Conservation (phyloP, 306 rosid genomes). For the Prunus dulcis region DNA sequence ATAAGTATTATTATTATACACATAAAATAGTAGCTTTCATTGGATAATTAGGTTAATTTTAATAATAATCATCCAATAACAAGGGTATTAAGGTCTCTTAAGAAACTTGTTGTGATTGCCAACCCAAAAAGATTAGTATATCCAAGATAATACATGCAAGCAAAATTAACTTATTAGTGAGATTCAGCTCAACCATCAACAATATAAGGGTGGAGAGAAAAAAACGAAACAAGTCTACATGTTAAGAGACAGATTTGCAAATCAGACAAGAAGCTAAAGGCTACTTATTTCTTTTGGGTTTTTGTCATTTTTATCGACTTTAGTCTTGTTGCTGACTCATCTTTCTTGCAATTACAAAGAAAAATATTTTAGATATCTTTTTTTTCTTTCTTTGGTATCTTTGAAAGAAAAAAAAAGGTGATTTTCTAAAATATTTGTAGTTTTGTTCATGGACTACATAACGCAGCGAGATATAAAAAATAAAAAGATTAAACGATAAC, state of each 20-base stretch:
- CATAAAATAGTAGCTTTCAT: conserved; percentile 27
- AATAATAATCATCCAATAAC: conserved; percentile 16
- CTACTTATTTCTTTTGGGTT: neutral
- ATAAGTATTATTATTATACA: neutral
- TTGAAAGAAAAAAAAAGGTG: too few species aligned
- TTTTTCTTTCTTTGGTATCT: neutral
- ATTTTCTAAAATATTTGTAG: too few species aligned
- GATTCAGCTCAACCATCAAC: neutral
- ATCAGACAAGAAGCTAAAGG: conserved; percentile 1
- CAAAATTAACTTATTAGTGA: conserved; percentile 21
- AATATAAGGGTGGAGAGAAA: neutral
- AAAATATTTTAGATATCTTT: neutral
- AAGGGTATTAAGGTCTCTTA: conserved; percentile 8
- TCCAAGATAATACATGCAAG: conserved; percentile 16
- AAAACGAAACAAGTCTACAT: conserved; percentile 3
- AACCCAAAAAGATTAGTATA: conserved; percentile 19
- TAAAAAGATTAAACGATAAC: too few species aligned
- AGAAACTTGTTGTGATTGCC: conserved; percentile 35
- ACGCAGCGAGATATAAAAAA: too few species aligned
- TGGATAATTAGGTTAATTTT: neutral
- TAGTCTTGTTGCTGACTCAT: conserved; percentile 30
- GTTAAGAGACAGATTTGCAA: neutral
- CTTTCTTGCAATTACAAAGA: conserved; percentile 19
- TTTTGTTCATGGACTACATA: too few species aligned
- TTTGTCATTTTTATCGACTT: conserved; percentile 36